phyloP scores from a whole-genome alignment of 192 early-diverging fungal genomes.

The Backusella tarrabulga region DNA sequence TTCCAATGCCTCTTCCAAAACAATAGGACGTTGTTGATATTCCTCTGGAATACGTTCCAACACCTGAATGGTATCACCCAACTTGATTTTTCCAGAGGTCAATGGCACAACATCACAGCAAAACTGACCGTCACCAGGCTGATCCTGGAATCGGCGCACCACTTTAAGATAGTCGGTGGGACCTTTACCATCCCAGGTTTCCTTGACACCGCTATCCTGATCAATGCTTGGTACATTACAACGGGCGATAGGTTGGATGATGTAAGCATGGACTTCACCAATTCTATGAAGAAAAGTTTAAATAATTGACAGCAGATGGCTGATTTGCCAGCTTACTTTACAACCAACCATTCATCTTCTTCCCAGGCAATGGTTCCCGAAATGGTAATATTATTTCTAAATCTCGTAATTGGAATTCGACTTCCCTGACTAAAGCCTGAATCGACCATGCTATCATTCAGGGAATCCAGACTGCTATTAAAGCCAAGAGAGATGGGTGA shows the following conservation, averaged over 20 bases:
- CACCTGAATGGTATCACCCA: constrained; percentile 32
- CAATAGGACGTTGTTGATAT: background rate
- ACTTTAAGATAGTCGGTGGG: constrained; percentile 6
- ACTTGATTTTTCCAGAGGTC: constrained; percentile 22
- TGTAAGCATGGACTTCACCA: constrained; percentile 31
- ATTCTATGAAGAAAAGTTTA: constrained; percentile 8
- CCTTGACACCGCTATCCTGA: constrained; percentile 37
- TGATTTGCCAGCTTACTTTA: background rate
- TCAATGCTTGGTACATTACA: constrained; percentile 36
- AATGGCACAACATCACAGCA: constrained; percentile 31
- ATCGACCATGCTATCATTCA: constrained; percentile 20
- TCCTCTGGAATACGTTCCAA: constrained; percentile 35
- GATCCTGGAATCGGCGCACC: constrained; percentile 18
- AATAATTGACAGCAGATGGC: too few species aligned
- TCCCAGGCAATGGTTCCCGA: constrained; percentile 31
- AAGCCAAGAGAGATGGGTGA: constrained; percentile 37
- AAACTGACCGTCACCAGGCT: constrained; percentile 22
- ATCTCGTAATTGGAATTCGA: constrained; percentile 25
- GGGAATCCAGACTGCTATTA: constrained; percentile 10
- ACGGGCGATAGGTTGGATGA: constrained; percentile 26
- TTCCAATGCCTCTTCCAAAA: background rate
- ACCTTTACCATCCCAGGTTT: constrained; percentile 19
- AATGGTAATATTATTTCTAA: constrained; percentile 35
- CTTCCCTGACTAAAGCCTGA: constrained; percentile 19
- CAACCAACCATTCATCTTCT: constrained; percentile 38